phyloP scores from a whole-genome alignment of 805 yeast genomes.

The Debaryomyces castellii region DNA sequence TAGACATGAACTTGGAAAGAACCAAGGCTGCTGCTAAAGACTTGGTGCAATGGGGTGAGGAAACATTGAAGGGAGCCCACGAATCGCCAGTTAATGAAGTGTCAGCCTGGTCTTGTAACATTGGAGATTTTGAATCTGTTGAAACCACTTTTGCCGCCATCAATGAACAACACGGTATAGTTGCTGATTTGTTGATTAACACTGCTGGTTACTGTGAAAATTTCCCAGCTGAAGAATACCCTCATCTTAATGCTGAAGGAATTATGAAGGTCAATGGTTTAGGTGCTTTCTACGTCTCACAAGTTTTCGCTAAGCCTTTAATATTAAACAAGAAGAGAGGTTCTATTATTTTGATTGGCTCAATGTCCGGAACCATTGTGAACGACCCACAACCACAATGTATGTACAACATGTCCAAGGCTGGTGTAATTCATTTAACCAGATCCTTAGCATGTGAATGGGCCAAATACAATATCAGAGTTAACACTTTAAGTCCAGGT shows the following conservation, averaged over 20 bases:
- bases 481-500: constrained; percentile 78
- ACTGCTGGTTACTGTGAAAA: constrained; percentile 88
- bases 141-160: constrained; percentile 53
- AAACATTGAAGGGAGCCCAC: constrained; percentile 33
- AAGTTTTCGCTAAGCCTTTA: constrained; percentile 67
- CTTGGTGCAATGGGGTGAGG: constrained; percentile 47
- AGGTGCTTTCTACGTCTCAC: constrained; percentile 76
- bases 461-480: constrained; percentile 75
- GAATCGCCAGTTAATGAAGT: constrained; percentile 40
- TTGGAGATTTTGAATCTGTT: constrained; percentile 62
- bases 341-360: constrained; percentile 68
- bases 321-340: constrained; percentile 56
- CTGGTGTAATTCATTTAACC: constrained; percentile 80
- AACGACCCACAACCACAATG: constrained; percentile 79
- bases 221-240: constrained; percentile 75
- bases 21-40: constrained; percentile 55
- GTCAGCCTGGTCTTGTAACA: constrained; percentile 72
- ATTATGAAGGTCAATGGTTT: constrained; percentile 69
- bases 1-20: constrained; percentile 65
- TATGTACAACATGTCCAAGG: constrained; percentile 83
- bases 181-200: constrained; percentile 67
- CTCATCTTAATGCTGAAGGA: constrained; percentile 65
- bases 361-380: constrained; percentile 77
- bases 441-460: constrained; percentile 78
- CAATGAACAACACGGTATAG: constrained; percentile 56